Evolutionary conservation across 495 filamentous ascomycete genomes (phyloP).

Genomic region (Pseudomonodictys pantanalensis): DNA sequence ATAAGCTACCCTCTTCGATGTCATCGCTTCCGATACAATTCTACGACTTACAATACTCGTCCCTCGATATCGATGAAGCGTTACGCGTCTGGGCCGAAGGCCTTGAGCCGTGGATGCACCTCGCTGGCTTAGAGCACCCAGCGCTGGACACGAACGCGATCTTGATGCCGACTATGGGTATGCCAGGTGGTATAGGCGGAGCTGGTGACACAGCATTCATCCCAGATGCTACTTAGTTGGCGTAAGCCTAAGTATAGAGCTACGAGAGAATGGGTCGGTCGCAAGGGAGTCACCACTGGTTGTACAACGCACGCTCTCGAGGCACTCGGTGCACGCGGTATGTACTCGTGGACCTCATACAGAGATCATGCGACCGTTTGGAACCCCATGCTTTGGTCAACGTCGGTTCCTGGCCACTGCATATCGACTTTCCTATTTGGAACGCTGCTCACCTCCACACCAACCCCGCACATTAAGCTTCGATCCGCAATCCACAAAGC

Average conservation of each 20-base stretch:
- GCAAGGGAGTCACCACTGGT: too few relatives aligned
- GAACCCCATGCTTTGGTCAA: too few relatives aligned
- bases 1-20: conserved; percentile 16
- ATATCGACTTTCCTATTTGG: background rate
- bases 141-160: conserved; percentile 7
- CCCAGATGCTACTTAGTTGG: conserved; percentile 4
- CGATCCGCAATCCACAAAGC: conserved; percentile 15
- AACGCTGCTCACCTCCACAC: background rate
- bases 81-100: conserved; percentile 25
- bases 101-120: conserved; percentile 26
- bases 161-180: conserved; percentile 13
- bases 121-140: conserved; percentile 17
- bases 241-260: background rate
- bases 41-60: conserved; percentile 25
- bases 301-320: too few relatives aligned
- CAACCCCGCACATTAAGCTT: background rate
- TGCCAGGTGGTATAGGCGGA: background rate
- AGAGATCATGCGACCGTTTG: too few relatives aligned
- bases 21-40: conserved; percentile 19
- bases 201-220: background rate
- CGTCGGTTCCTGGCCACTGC: background rate
- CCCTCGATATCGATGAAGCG: conserved; percentile 23
- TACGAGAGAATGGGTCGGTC: background rate
- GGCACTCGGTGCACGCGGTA: too few relatives aligned
- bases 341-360: too few relatives aligned